Evolutionary conservation across 768 basidiomycete genomes (phyloP), one percentile per base, ranked within the genome.

Genomic region (Solioccasus polychromus): DNA sequence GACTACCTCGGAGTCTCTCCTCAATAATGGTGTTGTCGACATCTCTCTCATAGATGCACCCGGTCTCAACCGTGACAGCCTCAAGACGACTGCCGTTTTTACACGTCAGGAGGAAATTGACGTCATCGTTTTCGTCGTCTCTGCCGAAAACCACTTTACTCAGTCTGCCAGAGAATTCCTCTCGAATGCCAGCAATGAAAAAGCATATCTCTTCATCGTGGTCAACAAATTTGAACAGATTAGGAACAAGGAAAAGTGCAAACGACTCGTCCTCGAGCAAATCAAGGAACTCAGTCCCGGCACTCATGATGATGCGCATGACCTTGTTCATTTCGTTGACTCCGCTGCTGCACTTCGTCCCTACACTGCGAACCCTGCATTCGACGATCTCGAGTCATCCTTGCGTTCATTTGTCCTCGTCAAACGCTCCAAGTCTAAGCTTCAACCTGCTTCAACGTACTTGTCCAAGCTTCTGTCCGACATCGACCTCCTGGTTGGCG

Each of bases 41-140:
- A 97, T 98, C 58, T 94, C 94, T 10, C 88, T 98, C 59, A 98
- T 98, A 64, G 96, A 99, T 55, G 95, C 94, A 0, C 96, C 96
- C 3, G 96, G 96, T 42, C 82, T 99, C 42, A 99, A 99, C 68
- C 84, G 92, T 37, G 96, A 99, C 67, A 90, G 84, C 48, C 59
- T 93, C 60, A 88, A 95, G 71, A 99, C 96, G 1, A 99, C 95
- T 3, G 90, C 92, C 7, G 73, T 96, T 40, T 98, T 99, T 56
- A 81, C 94, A 26, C 88, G 92, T 15, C 96, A 98, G 66, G 88
- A 94, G 61, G 94, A 97, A 69, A 98, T 99, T 35, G 96, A 99
- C 63, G 95, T 99, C 19, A 82, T 99, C 46, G 95, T 99, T 45
- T 99, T 97, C 64, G 93, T 97, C 55, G 93, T 96, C 39, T 92